Percentiles rank a stretch among this genome's conserved stretches.
Conservation (phyloP, 495 filamentous ascomycete genomes). For the Barbatosphaeria neglecta region DNA sequence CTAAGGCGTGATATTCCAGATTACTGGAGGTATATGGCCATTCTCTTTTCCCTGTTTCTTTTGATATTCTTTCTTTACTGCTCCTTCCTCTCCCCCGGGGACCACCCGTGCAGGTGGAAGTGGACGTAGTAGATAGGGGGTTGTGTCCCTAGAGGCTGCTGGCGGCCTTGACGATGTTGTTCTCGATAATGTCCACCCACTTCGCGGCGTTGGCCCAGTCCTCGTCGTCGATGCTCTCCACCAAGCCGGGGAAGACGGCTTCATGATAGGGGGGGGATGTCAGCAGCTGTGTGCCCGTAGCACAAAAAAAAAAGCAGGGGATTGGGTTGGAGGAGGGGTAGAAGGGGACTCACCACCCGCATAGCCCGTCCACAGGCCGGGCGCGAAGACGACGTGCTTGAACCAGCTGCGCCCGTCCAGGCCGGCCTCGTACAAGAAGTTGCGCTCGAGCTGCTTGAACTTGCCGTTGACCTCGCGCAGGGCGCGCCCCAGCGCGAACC, state of each 20-base stretch:
- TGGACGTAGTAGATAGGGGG: no score
- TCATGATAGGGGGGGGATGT: conserved; percentile 3
- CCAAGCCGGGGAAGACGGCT: conserved; percentile 72
- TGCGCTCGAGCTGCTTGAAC: conserved; percentile 68
- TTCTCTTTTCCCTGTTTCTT: no score
- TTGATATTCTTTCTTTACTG: no score
- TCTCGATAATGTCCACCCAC: conserved; percentile 73
- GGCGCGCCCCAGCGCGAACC: conserved; percentile 47
- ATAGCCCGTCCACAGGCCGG: conserved; percentile 83
- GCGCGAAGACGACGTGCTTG: conserved; percentile 87
- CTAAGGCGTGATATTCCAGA: no score
- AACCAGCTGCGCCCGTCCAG: conserved; percentile 81
- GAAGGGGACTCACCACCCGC: conserved; percentile 49
- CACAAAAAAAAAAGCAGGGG: not conserved
- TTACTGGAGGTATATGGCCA: no score
- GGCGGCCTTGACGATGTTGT: conserved; percentile 51
- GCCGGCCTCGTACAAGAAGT: conserved; percentile 68
- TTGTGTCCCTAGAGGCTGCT: conserved; percentile 20
- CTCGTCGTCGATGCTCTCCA: conserved; percentile 67
- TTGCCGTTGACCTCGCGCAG: conserved; percentile 55
- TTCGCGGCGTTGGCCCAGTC: conserved; percentile 62
- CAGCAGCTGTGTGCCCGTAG: not conserved
- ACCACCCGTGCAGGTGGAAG: no score
- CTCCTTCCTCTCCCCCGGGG: no score
- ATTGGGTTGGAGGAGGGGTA: no score